A percentile compares a stretch with the other conserved stretches of the same genome.
These are phyloP conservation scores for Helotiales sp. DNA, from an alignment of 2,329 filamentous ascomycete genomes.

Conservation along the genomic window DNA sequence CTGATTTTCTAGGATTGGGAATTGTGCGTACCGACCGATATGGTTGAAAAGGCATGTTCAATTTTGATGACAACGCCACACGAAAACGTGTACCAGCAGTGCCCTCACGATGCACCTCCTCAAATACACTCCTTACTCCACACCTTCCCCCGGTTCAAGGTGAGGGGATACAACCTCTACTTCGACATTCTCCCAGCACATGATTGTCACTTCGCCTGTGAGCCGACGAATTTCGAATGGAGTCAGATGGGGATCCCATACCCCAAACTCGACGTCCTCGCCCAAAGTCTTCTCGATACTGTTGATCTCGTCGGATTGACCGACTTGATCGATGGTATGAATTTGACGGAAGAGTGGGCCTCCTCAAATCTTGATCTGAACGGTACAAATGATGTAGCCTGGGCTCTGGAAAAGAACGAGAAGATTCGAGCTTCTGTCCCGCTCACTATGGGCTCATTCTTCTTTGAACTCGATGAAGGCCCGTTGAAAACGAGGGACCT, in stretches of 20 bases:
- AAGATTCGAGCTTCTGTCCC: background rate
- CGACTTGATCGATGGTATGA: constrained; percentile 37
- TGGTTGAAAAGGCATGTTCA: background rate
- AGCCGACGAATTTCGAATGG: constrained; percentile 29
- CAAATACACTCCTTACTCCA: background rate
- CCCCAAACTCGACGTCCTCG: constrained; percentile 29
- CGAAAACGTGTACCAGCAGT: background rate
- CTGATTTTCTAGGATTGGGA: background rate
- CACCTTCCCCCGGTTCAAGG: constrained; percentile 39
- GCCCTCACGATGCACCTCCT: background rate
- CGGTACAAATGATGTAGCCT: background rate
- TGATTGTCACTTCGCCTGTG: constrained; percentile 30
- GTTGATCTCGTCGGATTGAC: constrained; percentile 21
- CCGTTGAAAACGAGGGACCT: background rate
- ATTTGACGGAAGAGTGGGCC: constrained; percentile 35
- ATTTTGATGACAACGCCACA: background rate
- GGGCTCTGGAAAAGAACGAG: constrained; percentile 3
- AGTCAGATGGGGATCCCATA: constrained; percentile 32
- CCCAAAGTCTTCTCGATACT: constrained; percentile 37
- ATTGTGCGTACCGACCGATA: background rate
- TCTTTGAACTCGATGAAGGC: background rate
- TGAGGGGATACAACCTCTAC: constrained; percentile 7
- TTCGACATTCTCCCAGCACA: constrained; percentile 6
- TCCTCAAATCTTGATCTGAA: constrained; percentile 18
- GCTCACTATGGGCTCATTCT: background rate